phyloP scores from a whole-genome alignment of 2,329 filamentous ascomycete genomes.

The Colletotrichum orchidophilum region DNA sequence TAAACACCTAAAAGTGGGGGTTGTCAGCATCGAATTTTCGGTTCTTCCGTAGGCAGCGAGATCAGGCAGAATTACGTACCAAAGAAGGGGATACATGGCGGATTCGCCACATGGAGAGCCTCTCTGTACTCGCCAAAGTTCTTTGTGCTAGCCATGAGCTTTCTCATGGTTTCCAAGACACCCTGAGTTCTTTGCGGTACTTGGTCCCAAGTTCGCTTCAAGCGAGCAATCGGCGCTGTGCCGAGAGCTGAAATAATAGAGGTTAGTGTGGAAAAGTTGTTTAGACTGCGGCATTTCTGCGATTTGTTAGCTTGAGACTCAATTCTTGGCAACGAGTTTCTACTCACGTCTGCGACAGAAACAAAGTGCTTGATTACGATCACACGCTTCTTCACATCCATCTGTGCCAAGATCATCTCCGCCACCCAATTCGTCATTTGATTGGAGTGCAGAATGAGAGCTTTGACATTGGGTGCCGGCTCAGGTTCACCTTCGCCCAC shows the following conservation, averaged over 20 bases:
- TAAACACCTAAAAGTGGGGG: slow-evolving; percentile 77
- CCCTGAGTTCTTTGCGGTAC: slow-evolving; percentile 85
- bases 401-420: slow-evolving; percentile 96
- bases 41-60: background rate
- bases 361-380: slow-evolving; percentile 99
- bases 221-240: slow-evolving; percentile 92
- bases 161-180: slow-evolving; percentile 89
- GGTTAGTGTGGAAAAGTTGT: slow-evolving; percentile 97
- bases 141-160: slow-evolving; percentile 95
- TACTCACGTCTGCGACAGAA: slow-evolving; percentile 88
- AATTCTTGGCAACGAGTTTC: background rate
- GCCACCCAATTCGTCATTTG: slow-evolving; percentile 99
- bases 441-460: slow-evolving; percentile 96
- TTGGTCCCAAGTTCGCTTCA: slow-evolving; percentile 93
- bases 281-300: slow-evolving; percentile 90
- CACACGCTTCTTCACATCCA: slow-evolving; percentile 94
- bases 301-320: slow-evolving; percentile 37
- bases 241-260: slow-evolving; percentile 97
- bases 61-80: slow-evolving; percentile 63
- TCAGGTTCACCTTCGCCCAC: slow-evolving; percentile 82
- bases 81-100: slow-evolving; percentile 98
- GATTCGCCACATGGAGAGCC: slow-evolving; percentile 89
- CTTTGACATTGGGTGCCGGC: slow-evolving; percentile 93
- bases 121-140: slow-evolving; percentile 98
- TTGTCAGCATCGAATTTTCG: background rate